Conservation (phyloP, 768 basidiomycete genomes). For the Leccinum fibrillosum region DNA sequence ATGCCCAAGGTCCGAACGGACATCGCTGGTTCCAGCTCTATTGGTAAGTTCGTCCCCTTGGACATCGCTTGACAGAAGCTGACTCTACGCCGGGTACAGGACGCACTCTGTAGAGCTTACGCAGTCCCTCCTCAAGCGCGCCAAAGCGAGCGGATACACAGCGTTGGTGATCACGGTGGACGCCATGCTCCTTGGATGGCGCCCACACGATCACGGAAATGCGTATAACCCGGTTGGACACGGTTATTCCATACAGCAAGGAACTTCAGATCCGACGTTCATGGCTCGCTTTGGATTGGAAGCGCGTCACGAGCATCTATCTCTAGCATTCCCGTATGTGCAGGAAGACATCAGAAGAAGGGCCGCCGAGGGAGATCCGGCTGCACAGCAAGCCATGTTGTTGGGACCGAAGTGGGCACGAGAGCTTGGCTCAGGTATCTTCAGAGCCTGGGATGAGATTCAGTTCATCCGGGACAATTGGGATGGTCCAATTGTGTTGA, state of each 20-base stretch:
- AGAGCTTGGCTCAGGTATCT: conserved; percentile 38
- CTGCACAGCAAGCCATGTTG: conserved; percentile 22
- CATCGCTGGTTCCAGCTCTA: conserved; percentile 52
- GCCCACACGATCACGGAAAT: conserved; percentile 40
- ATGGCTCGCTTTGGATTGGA: conserved; percentile 35
- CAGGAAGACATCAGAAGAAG: conserved; percentile 25
- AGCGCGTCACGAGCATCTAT: conserved; percentile 26
- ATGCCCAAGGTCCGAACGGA: conserved; percentile 39
- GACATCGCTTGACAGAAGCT: not conserved
- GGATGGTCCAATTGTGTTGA: conserved; percentile 48
- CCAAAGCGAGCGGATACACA: conserved; percentile 39
- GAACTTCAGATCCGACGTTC: conserved; percentile 46
- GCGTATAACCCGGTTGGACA: conserved; percentile 38
- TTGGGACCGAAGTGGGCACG: conserved; percentile 39
- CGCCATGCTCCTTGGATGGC: conserved; percentile 42
- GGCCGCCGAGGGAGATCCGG: conserved; percentile 30
- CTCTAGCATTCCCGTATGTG: conserved; percentile 35
- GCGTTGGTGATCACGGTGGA: conserved; percentile 47
- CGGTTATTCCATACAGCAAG: conserved; percentile 39
- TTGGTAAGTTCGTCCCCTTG: conserved; percentile 26
- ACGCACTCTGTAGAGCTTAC: conserved; percentile 37
- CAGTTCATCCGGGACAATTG: conserved; percentile 42
- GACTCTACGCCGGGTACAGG: conserved; percentile 22
- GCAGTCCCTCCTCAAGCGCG: conserved; percentile 40
- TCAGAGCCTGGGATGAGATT: conserved; percentile 45